These are phyloP conservation scores for Paracoccidioides lutzii DNA, from an alignment of 2,329 filamentous ascomycete species.

Conservation along the genomic window DNA sequence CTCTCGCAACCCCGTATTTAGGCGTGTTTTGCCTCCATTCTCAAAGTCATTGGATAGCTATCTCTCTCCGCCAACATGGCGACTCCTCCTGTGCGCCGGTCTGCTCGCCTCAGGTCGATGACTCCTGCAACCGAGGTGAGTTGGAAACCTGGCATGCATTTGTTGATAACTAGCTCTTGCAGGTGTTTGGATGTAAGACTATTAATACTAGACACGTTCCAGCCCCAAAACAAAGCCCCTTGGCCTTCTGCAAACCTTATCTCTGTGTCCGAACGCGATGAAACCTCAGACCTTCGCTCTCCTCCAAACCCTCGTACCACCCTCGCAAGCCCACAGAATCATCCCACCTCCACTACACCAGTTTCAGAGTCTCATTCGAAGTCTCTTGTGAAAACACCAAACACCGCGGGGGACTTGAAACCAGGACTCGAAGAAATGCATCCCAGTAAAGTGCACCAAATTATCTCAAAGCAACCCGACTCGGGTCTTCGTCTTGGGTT, in stretches of 20 bases:
- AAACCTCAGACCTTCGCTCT: slow-evolving; percentile 26
- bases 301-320: slow-evolving; percentile 11
- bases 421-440: slow-evolving; percentile 78
- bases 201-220: neutral
- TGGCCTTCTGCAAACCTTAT: slow-evolving; percentile 24
- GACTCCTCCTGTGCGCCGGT: slow-evolving; percentile 2
- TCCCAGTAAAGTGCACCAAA: slow-evolving; percentile 65
- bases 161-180: neutral
- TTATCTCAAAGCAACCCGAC: slow-evolving; percentile 61
- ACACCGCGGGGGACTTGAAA: slow-evolving; percentile 51
- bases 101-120: slow-evolving; percentile 2
- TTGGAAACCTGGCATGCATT: neutral
- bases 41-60: neutral
- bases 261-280: slow-evolving; percentile 36
- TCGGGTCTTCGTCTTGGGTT: slow-evolving; percentile 75
- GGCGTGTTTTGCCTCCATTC: neutral
- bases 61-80: slow-evolving; percentile 1
- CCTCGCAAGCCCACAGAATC: slow-evolving; percentile 15
- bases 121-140: slow-evolving; percentile 4
- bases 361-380: slow-evolving; percentile 17
- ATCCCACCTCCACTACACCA: slow-evolving; percentile 21
- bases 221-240: slow-evolving; percentile 12
- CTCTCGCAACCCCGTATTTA: neutral
- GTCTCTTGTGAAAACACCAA: slow-evolving; percentile 44
- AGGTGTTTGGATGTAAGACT: neutral